Evolutionary conservation across 1,139 yeast species (phyloP), one percentile per base, ranked within the genome.

Genomic region (Saccharomycopsis hybrid): DNA sequence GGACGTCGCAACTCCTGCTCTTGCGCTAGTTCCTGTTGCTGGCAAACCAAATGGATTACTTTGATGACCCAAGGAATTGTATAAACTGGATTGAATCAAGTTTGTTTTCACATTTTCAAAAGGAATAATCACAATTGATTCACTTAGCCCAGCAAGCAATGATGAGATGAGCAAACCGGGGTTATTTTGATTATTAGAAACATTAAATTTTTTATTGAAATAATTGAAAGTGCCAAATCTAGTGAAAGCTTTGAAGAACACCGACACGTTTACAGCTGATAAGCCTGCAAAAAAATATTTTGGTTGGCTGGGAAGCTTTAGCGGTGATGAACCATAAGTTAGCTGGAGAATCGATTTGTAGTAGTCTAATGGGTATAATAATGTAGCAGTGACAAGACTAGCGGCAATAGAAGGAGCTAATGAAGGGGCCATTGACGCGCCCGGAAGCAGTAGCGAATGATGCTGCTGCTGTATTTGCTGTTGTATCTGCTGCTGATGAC

Each of bases 71-170:
- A 47, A 54, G 53, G 47, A 36, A 56, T 57, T 35, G 52, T 58
- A 71, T 57, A 3, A 71, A 71, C 59, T 82, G 78, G 51, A 43
- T 60, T 90, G 96, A 56, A 90, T 82, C 92, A 88, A 82, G 11
- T 88, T 76, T 4, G 87, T 83, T 63, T 90, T 89, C 58, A 89
- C 74, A 62, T 82, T 86, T 61, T 92, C 98, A 66, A 92, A 90
- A 0, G 98, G 98, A 29, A 92, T 85, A 32, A 92, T 78, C 72
- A 89, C 77, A 41, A 88, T 59, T 4, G 95, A 82, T 65, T 92
- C 98, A 48, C 82, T 68, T 53, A 82, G 73, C 4, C 94, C 97
- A 8, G 96, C 85, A 71, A 88, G 77, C 47, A 84, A 76, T 4
- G 96, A 97, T 2, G 97, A 97, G 54, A 86, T 80, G 7, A 83